Percentiles rank a stretch among this genome's conserved stretches.
Conservation (phyloP, 2,329 filamentous ascomycete species). For the Kalmusia sp. region DNA sequence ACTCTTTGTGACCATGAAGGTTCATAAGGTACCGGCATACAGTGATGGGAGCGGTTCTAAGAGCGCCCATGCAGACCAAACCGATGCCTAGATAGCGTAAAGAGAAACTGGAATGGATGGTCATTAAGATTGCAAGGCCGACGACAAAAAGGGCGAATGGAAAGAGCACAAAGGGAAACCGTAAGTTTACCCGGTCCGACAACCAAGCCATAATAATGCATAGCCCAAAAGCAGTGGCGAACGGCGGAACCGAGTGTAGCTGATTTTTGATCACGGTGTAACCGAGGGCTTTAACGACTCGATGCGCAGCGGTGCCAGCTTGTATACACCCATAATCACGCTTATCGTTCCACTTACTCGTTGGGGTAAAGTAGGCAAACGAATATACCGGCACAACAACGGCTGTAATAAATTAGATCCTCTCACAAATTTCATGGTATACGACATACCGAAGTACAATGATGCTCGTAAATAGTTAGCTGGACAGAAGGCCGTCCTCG, state of each 20-base stretch:
- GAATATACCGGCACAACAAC: neutral
- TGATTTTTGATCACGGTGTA: slow-evolving; percentile 34
- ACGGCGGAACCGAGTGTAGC: slow-evolving; percentile 33
- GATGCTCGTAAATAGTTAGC: no score
- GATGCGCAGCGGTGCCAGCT: no score
- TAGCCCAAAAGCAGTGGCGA: slow-evolving; percentile 16
- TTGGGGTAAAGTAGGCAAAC: neutral
- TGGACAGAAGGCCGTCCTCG: no score
- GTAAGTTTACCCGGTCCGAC: neutral
- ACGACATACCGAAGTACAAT: no score
- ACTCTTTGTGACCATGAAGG: neutral
- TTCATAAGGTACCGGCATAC: neutral
- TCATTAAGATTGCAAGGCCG: neutral
- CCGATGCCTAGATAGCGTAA: neutral
- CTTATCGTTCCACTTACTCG: no score
- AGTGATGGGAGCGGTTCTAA: neutral
- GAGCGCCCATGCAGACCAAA: neutral
- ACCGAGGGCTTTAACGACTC: slow-evolving; percentile 32
- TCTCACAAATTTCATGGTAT: no score
- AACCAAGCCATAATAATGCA: slow-evolving; percentile 21
- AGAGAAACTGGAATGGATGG: neutral
- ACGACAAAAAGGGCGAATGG: neutral
- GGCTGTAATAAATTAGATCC: neutral
- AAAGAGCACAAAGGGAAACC: neutral
- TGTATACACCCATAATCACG: no score